Conservation (phyloP, 495 filamentous ascomycete genomes). For the Durotheca rogersii region DNA sequence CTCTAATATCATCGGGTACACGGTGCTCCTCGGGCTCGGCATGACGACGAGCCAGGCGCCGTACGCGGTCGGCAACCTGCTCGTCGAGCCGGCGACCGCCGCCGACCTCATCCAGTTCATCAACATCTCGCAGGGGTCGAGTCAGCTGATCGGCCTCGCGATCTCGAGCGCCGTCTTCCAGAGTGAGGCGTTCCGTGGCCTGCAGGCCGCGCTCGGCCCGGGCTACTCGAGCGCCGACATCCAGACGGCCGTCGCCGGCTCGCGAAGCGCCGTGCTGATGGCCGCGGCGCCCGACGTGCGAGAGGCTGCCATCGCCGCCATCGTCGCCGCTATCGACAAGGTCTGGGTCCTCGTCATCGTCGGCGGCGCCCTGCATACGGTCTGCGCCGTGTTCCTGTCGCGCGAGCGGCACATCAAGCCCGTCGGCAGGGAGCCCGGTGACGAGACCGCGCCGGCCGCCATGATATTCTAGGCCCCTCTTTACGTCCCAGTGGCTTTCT, state of each 20-base stretch:
- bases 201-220: constrained; percentile 35
- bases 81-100: constrained; percentile 38
- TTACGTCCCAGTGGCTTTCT: no score
- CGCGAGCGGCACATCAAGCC: constrained; percentile 34
- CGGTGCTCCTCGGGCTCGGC: constrained; percentile 52
- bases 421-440: background rate
- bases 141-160: constrained; percentile 52
- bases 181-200: constrained; percentile 39
- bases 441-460: background rate
- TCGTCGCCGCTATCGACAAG: constrained; percentile 48
- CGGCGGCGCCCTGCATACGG: constrained; percentile 42
- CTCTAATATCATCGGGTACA: constrained; percentile 51
- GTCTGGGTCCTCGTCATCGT: constrained; percentile 50
- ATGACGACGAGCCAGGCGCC: constrained; percentile 49
- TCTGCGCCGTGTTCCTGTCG: constrained; percentile 49
- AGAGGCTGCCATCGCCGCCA: constrained; percentile 40
- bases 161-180: constrained; percentile 57
- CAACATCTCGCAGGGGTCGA: constrained; percentile 49
- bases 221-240: constrained; percentile 31
- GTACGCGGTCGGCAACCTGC: constrained; percentile 53
- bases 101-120: constrained; percentile 53
- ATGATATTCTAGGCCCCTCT: constrained; percentile 6
- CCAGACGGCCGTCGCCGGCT: constrained; percentile 47
- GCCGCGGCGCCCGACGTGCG: constrained; percentile 33
- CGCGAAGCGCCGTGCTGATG: constrained; percentile 38